Percentiles rank a stretch among this genome's conserved stretches.
These are phyloP conservation scores for Yarrowia deformans DNA, from an alignment of 805 yeast genomes.

Conservation along the genomic window DNA sequence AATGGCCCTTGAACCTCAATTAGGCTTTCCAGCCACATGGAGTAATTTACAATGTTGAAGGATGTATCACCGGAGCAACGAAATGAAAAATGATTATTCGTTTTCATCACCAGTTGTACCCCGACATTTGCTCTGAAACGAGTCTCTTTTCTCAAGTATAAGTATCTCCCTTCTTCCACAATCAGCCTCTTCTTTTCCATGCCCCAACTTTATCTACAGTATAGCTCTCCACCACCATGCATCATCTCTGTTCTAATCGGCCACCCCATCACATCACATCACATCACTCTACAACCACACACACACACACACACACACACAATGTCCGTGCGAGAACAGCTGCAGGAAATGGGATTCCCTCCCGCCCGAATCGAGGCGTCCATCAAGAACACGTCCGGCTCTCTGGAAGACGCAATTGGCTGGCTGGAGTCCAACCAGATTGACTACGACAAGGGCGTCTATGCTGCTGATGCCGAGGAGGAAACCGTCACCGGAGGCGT, in stretches of 20 bases:
- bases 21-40: constrained; percentile 3
- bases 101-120: background rate
- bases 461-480: constrained; percentile 41
- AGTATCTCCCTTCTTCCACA: background rate
- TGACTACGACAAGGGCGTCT: constrained; percentile 44
- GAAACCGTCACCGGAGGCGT: constrained; percentile 20
- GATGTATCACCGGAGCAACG: no score
- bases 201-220: background rate
- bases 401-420: constrained; percentile 47
- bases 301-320: background rate
- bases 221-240: background rate
- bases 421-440: constrained; percentile 49
- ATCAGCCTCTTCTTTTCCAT: background rate
- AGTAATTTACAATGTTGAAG: no score
- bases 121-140: background rate
- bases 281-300: background rate
- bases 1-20: no score
- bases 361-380: constrained; percentile 49
- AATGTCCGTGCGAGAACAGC: constrained; percentile 37
- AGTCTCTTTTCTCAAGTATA: background rate
- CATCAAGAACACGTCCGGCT: constrained; percentile 43
- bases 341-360: constrained; percentile 50
- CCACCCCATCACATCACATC: background rate
- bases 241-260: background rate
- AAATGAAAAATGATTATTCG: no score